Percentiles rank a stretch among this genome's conserved stretches.
phyloP scores from a whole-genome alignment of 73 alveolate genomes.

The Uronychia binucleata region DNA sequence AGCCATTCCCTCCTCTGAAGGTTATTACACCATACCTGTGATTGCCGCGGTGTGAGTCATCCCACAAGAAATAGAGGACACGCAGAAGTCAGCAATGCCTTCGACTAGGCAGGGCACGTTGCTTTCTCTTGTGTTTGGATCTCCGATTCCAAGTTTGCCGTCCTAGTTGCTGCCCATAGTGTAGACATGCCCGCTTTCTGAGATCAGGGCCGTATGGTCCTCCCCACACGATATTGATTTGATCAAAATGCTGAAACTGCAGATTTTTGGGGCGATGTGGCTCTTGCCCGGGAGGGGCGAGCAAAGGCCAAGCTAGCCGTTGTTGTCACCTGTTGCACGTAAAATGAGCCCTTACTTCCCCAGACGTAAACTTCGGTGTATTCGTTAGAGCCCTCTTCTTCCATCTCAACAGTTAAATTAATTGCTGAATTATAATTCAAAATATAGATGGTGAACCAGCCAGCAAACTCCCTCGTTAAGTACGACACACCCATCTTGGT shows the following conservation, averaged over 20 bases:
- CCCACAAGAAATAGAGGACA: constrained; percentile 65
- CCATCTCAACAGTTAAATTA: constrained; percentile 4
- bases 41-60: constrained; percentile 47
- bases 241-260: constrained; percentile 42
- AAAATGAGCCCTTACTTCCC: constrained; percentile 18
- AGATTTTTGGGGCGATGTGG: constrained; percentile 28
- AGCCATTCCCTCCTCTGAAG: constrained; percentile 43
- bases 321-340: background rate
- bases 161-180: constrained; percentile 66
- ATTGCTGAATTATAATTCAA: background rate
- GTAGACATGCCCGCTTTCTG: constrained; percentile 54
- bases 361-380: constrained; percentile 52
- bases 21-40: background rate
- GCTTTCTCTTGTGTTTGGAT: background rate
- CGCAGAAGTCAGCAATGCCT: constrained; percentile 21
- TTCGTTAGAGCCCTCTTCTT: constrained; percentile 8
- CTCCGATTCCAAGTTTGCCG: constrained; percentile 60
- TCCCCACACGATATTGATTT: constrained; percentile 42
- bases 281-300: constrained; percentile 8
- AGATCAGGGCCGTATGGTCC: constrained; percentile 42
- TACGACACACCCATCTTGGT: constrained; percentile 89
- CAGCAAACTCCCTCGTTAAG: constrained; percentile 71
- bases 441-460: constrained; percentile 8
- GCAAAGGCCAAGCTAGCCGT: constrained; percentile 42
- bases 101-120: constrained; percentile 69